Base-by-base conservation (phyloP, 192 early-diverging fungal genomes). In the Spizellomyces sp. region DNA sequence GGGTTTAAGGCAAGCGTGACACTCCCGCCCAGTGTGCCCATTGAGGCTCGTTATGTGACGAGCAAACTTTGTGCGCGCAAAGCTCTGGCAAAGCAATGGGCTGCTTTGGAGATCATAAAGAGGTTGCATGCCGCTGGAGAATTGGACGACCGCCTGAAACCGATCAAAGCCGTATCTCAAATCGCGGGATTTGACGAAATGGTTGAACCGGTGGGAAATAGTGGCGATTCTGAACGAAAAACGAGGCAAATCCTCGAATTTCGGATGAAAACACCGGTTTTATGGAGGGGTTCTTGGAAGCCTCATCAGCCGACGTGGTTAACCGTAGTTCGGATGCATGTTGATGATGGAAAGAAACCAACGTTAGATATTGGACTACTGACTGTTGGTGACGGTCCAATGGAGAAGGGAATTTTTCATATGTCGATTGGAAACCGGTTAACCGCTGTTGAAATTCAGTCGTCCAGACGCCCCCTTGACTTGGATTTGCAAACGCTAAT, bases 61-160 rank as follows among this genome's bases (percentile, higher is more conserved):
- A 65, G 72, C 14, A 19, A 14, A 41, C 17, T 43, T 14, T 14
- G 14, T 36, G 75, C 85, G 1, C 87, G 83, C 66, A 92, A 92
- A 62, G 67, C 43, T 36, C 67, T 83, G 36, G 92, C 93, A 8
- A 91, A 89, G 75, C 88, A 88, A 52, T 75, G 83, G 9, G 88
- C 87, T 0, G 88, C 91, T 0, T 87, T 90, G 46, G 86, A 90
- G 41, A 79, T 87, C 0, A 87, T 88, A 54, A 84, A 86, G 57
- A 75, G 80, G 65, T 80, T 95, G 9, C 87, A 92, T 54, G 69
- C 77, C 27, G 54, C 81, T 0, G 88, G 87, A 5, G 90, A 84
- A 5, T 80, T 95, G 17, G 84, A 90, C 66, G 89, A 93, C 55
- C 81, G 90, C 27, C 79, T 95, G 9, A 45, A 81, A 7, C 92